A percentile compares a stretch with the other conserved stretches of the same genome.
Conservation (phyloP, 2,329 filamentous ascomycete genomes). For the Penicillium sclerotigenum region DNA sequence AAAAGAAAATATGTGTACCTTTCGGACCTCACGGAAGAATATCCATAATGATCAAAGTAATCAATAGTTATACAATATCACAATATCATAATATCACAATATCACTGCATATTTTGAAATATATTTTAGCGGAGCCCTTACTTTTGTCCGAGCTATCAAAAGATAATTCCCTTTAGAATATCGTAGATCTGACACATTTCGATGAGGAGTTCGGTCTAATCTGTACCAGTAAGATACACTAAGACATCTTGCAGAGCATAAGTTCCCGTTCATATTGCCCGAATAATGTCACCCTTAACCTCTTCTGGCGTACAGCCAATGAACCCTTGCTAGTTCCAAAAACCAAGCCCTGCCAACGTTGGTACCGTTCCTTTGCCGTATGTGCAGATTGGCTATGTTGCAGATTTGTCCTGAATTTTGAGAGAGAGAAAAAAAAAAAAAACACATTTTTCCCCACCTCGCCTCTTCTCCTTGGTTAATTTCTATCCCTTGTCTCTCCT, state of each 20-base stretch:
- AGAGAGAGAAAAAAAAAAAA: not conserved
- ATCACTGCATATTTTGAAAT: not conserved
- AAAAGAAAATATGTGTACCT: not conserved
- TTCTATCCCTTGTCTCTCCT: not conserved
- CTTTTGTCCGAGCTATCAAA: not conserved
- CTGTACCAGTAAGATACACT: not conserved
- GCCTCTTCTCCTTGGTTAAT: not conserved
- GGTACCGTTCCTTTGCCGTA: not conserved
- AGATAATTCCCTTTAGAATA: not conserved
- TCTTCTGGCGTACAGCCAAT: conserved; percentile 11
- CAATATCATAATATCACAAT: not conserved
- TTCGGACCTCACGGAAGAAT: not conserved
- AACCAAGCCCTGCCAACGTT: conserved; percentile 9
- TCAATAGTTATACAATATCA: no score
- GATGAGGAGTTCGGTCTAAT: conserved; percentile 23
- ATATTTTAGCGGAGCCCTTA: conserved; percentile 7
- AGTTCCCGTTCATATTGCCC: not conserved
- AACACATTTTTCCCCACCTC: not conserved
- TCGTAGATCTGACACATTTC: conserved; percentile 21
- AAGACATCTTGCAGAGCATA: not conserved
- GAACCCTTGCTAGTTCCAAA: conserved; percentile 4
- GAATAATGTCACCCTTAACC: conserved; percentile 4
- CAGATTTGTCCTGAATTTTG: conserved; percentile 1
- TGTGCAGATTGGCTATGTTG: conserved; percentile 7
- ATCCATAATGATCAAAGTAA: no score